phyloP scores from a whole-genome alignment of 2,329 filamentous ascomycete genomes.

The Colletotrichum truncatum region DNA sequence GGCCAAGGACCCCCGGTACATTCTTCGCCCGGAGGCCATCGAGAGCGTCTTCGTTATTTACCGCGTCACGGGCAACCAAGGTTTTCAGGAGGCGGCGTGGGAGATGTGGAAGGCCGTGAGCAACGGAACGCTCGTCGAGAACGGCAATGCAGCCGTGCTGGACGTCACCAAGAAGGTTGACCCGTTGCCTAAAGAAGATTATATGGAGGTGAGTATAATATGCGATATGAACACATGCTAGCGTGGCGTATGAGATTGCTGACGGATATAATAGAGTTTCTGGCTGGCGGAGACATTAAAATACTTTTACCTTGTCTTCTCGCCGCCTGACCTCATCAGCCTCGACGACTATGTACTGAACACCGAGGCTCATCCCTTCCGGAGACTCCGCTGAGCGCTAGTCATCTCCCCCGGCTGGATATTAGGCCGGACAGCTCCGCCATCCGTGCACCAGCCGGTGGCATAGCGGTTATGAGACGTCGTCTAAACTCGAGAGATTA shows the following conservation, averaged over 20 bases:
- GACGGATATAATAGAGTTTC: slow-evolving; percentile 60
- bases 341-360: slow-evolving; percentile 75
- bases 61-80: slow-evolving; percentile 56
- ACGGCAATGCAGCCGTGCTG: slow-evolving; percentile 57
- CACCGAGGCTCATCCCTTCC: slow-evolving; percentile 60
- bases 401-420: not conserved
- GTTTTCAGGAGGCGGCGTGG: slow-evolving; percentile 62
- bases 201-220: slow-evolving; percentile 43
- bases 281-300: slow-evolving; percentile 80
- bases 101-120: slow-evolving; percentile 61
- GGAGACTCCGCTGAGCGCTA: slow-evolving; percentile 7
- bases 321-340: slow-evolving; percentile 67
- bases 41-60: slow-evolving; percentile 65
- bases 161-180: slow-evolving; percentile 61
- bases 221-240: accelerated
- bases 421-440: not conserved
- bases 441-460: not conserved
- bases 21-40: slow-evolving; percentile 61
- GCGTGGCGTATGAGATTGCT: no score
- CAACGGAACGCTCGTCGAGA: slow-evolving; percentile 53
- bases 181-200: slow-evolving; percentile 50
- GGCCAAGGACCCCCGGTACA: slow-evolving; percentile 58
- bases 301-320: slow-evolving; percentile 79
- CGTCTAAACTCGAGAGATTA: not conserved
- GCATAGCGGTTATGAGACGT: no score